phyloP scores from a whole-genome alignment of 305 asterid species.

The Euphrasia arctica region DNA sequence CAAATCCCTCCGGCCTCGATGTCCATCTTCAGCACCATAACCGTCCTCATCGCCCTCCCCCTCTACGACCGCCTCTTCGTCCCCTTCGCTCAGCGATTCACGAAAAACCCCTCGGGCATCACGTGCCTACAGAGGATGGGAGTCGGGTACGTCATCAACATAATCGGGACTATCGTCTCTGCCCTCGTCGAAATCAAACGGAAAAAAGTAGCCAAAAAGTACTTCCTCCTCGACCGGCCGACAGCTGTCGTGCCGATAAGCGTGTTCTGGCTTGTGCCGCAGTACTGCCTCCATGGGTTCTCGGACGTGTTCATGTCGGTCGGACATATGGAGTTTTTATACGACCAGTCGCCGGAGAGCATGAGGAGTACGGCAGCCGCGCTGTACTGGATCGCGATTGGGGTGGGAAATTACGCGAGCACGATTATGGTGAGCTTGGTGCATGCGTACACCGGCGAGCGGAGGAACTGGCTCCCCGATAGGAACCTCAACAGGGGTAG shows the following conservation, averaged over 20 bases:
- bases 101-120: slow-evolving; percentile 44
- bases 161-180: slow-evolving; percentile 44
- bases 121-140: slow-evolving; percentile 74
- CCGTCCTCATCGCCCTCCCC: slow-evolving; percentile 44
- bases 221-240: slow-evolving; percentile 48
- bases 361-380: slow-evolving; percentile 76
- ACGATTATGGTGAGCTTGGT: slow-evolving; percentile 53
- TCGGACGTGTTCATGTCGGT: slow-evolving; percentile 49
- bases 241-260: slow-evolving; percentile 47
- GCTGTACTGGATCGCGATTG: slow-evolving; percentile 48
- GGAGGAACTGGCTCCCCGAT: slow-evolving; percentile 59
- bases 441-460: slow-evolving; percentile 42
- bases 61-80: slow-evolving; percentile 61
- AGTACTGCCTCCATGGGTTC: slow-evolving; percentile 53
- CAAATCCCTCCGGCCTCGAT: background rate
- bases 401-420: slow-evolving; percentile 44
- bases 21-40: slow-evolving; percentile 55
- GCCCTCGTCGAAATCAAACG: slow-evolving; percentile 57
- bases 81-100: slow-evolving; percentile 48
- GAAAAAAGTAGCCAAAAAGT: slow-evolving; percentile 43
- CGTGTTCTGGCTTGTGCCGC: slow-evolving; percentile 60
- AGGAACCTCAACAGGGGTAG: slow-evolving; percentile 58
- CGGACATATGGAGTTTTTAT: slow-evolving; percentile 60
- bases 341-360: slow-evolving; percentile 74
- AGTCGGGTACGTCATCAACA: slow-evolving; percentile 50